Conservation (phyloP, 139 green algal species). For the Chlorella ohadii region DNA sequence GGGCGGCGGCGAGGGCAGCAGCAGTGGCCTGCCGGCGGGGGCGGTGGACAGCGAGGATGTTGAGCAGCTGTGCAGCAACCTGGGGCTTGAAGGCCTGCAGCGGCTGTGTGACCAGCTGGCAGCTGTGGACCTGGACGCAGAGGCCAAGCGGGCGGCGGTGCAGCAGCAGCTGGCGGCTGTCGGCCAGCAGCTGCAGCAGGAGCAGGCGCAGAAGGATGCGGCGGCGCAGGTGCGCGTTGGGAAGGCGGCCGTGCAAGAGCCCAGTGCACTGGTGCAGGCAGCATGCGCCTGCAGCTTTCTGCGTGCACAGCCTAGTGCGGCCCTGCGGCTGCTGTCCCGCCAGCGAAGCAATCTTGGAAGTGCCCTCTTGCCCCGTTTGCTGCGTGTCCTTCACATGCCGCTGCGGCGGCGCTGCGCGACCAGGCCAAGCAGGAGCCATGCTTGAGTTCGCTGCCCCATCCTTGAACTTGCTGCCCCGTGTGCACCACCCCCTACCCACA, state of each 20-base stretch:
- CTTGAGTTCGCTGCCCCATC: too few relatives aligned
- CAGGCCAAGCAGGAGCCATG: too few relatives aligned
- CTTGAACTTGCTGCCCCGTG: too few relatives aligned
- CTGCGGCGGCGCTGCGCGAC: too few relatives aligned
- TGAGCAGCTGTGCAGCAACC: slow-evolving; percentile 69
- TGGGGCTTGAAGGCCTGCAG: slow-evolving; percentile 52
- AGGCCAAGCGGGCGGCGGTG: slow-evolving; percentile 28
- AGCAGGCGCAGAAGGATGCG: slow-evolving; percentile 43
- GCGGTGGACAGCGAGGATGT: slow-evolving; percentile 53
- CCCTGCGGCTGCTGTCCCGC: too few relatives aligned
- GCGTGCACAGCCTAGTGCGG: too few relatives aligned
- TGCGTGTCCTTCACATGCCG: too few relatives aligned
- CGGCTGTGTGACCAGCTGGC: slow-evolving; percentile 56
- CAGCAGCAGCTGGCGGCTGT: slow-evolving; percentile 3
- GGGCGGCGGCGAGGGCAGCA: slow-evolving; percentile 53
- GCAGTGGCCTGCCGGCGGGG: neutral
- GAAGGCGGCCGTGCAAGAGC: too few relatives aligned
- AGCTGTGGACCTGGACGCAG: neutral
- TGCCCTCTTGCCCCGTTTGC: too few relatives aligned
- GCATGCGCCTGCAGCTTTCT: too few relatives aligned
- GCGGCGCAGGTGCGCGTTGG: neutral
- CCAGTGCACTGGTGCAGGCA: too few relatives aligned
- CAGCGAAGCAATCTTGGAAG: too few relatives aligned
- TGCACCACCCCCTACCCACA: neutral
- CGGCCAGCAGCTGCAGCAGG: neutral